Evolutionary conservation across 306 rosid species (phyloP), one percentile per base, ranked within the genome.

Genomic region (Fagus sylvatica): DNA sequence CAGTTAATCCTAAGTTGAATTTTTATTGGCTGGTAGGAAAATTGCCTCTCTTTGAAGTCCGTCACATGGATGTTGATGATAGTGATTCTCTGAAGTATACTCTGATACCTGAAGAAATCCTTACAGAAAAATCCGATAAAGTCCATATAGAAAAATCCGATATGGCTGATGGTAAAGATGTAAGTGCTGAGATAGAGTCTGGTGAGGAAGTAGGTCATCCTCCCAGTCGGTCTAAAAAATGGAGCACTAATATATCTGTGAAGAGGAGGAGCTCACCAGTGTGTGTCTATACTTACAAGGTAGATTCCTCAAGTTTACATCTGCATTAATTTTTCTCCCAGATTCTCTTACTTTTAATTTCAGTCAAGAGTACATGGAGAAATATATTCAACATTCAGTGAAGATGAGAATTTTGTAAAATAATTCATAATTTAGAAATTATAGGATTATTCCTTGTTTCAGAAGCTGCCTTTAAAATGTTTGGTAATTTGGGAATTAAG

Each of bases 11-110:
- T 75, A 72, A 84, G 42, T 40, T 28, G 53, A 73, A 55, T 37
- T 33, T 66, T 65, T 42, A 60, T 48, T 71, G 54, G 37, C 33
- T 73, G 69, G n/a, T 53, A 95, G 99, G 99, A 46, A 93, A 83
- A 84, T 78, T 89, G 84, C 97, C 98, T 71, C 76, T 93, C 76
- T 96, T 91, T 75, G 97, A 96, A 85, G 60, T 93, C 72, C 96
- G 99, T 75, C 87, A 79, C 12, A 77, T 87, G 92, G 93, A 91
- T 72, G 82, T 79, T 48, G 89, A 73, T 75, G 72, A 86, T 51
- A 71, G 71, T 59, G 88, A 85, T 82, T 85, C 86, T 76, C 74
- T 55, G 71, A 80, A 80, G 87, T 80, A 84, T 67, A 78, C 80
- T 80, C 87, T 88, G 68, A n/a, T 71, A 76, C 87, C 67, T 66